A percentile compares a stretch with the other conserved stretches of the same genome.
phyloP scores from a whole-genome alignment of 2,329 filamentous ascomycete species.

The Fusarium sp. region DNA sequence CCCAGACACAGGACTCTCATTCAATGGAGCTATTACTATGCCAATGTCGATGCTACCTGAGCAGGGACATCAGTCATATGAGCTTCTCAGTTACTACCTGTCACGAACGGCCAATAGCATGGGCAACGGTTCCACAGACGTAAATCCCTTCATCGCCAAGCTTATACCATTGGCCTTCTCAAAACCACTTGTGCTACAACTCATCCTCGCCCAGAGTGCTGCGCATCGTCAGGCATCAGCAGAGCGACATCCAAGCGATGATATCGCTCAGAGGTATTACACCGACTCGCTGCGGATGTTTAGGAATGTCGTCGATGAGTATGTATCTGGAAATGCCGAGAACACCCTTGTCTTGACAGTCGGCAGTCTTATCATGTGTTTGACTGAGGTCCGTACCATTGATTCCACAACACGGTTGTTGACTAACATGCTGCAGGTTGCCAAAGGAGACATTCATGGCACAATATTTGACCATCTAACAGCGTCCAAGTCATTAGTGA shows the following conservation, averaged over 20 bases:
- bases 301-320: slow-evolving; percentile 47
- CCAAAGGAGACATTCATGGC: slow-evolving; percentile 56
- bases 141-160: slow-evolving; percentile 58
- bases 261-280: slow-evolving; percentile 50
- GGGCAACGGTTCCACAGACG: slow-evolving; percentile 57
- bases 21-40: slow-evolving; percentile 36
- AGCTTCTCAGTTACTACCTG: slow-evolving; percentile 58
- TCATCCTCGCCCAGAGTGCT: slow-evolving; percentile 57
- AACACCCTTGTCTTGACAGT: slow-evolving; percentile 53
- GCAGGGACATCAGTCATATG: slow-evolving; percentile 51
- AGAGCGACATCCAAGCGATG: slow-evolving; percentile 39
- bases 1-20: slow-evolving; percentile 2
- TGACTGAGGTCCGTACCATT: slow-evolving; percentile 54
- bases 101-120: slow-evolving; percentile 56
- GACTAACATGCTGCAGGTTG: slow-evolving; percentile 42
- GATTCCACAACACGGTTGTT: not conserved
- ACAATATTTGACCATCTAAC: slow-evolving; percentile 58
- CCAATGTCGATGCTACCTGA: slow-evolving; percentile 46
- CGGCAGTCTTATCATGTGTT: slow-evolving; percentile 57
- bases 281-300: slow-evolving; percentile 50
- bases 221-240: slow-evolving; percentile 50
- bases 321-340: slow-evolving; percentile 47
- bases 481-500: slow-evolving; percentile 55
- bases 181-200: slow-evolving; percentile 56
- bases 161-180: slow-evolving; percentile 58